Conservation (phyloP, 306 rosid genomes). For the Trifolium subterraneum region DNA sequence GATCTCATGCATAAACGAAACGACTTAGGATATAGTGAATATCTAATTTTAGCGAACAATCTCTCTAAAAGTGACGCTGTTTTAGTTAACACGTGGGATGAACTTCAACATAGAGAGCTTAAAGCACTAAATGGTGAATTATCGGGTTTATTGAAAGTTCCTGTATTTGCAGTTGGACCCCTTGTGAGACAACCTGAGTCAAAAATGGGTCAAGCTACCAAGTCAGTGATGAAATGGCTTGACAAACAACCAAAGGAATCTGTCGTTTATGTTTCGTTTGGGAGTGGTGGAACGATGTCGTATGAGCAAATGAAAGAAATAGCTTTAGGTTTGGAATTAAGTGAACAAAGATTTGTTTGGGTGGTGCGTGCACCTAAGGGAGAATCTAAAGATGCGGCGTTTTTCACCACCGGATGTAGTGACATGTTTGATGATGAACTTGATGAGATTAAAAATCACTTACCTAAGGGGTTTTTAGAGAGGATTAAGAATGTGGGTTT, state of each 20-base stretch:
- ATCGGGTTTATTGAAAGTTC: conserved; percentile 35
- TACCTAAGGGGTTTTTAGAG: conserved; percentile 31
- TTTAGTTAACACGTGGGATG: conserved; percentile 45
- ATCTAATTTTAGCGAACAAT: background rate
- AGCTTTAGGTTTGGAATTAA: conserved; percentile 74
- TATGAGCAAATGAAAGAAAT: conserved; percentile 58
- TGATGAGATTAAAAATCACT: background rate
- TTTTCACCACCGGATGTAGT: conserved; percentile 8
- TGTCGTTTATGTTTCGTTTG: conserved; percentile 62
- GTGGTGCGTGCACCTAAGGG: conserved; percentile 57
- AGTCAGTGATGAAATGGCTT: conserved; percentile 47
- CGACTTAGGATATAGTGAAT: conserved; percentile 38
- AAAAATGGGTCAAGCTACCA: background rate
- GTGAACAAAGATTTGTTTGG: conserved; percentile 66
- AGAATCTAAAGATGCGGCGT: conserved; percentile 12
- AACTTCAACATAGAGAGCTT: conserved; percentile 7
- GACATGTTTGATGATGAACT: background rate
- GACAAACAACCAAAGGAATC: conserved; percentile 59
- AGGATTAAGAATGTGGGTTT: conserved; percentile 21
- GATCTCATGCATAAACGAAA: conserved; percentile 50
- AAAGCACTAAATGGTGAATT: conserved; percentile 5
- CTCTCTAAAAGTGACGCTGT: conserved; percentile 1
- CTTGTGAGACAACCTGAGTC: conserved; percentile 33
- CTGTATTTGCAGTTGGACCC: conserved; percentile 63
- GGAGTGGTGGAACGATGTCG: conserved; percentile 68